phyloP scores from a whole-genome alignment of 164 flowering plant species.

The Tinospora cordifolia region DNA sequence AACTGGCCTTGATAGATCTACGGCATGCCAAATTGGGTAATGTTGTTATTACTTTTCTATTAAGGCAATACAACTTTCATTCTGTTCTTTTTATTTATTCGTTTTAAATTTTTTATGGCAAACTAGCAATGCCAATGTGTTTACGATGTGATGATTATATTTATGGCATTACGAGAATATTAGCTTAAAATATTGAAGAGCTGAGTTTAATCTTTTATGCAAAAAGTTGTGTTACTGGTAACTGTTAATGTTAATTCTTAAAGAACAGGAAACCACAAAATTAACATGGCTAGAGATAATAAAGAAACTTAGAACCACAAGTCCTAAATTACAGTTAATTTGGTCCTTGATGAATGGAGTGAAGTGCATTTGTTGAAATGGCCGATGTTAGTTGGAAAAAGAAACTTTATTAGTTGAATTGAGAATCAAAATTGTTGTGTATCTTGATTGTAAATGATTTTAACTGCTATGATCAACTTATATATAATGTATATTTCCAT shows the following conservation, averaged over 20 bases:
- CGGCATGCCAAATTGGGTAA: slow-evolving; percentile 91
- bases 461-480: too few relatives aligned
- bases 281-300: too few relatives aligned
- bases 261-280: too few relatives aligned
- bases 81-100: neutral
- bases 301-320: too few relatives aligned
- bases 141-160: neutral
- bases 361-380: too few relatives aligned
- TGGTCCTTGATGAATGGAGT: too few relatives aligned
- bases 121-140: neutral
- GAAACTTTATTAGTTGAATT: too few relatives aligned
- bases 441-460: neutral
- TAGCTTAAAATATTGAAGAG: neutral
- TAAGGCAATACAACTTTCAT: neutral
- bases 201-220: neutral
- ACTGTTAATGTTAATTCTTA: too few relatives aligned
- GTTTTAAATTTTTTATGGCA: too few relatives aligned
- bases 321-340: too few relatives aligned
- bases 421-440: neutral
- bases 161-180: neutral
- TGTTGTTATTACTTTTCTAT: slow-evolving; percentile 2
- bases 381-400: too few relatives aligned
- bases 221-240: neutral
- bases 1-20: slow-evolving; percentile 75
- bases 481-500: too few relatives aligned